These are phyloP conservation scores for Emericellopsis atlantica DNA, from an alignment of 2,329 filamentous ascomycete genomes.

Conservation along the genomic window DNA sequence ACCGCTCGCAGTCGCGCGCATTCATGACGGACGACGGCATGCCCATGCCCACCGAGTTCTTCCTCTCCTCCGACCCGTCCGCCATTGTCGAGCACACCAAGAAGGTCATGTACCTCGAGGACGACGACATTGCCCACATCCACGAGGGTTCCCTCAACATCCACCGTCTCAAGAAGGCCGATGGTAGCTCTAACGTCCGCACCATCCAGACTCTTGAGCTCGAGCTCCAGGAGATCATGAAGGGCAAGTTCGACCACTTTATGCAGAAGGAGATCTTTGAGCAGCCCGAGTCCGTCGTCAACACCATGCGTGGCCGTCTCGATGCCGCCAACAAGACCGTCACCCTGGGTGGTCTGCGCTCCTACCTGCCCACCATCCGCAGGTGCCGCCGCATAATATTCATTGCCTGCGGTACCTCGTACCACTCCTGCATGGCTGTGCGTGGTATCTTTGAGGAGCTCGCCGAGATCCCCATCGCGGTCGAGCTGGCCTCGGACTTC, in stretches of 20 bases:
- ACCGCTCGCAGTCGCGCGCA: slow-evolving; percentile 95
- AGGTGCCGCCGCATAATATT: slow-evolving; percentile 97
- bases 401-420: slow-evolving; percentile 96
- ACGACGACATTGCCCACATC: slow-evolving; percentile 98
- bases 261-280: slow-evolving; percentile 99
- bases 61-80: slow-evolving; percentile 95
- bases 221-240: slow-evolving; percentile 99
- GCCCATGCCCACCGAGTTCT: slow-evolving; percentile 97
- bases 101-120: slow-evolving; percentile 99
- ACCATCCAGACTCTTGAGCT: slow-evolving; percentile 98
- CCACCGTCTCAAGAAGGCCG: slow-evolving; percentile 92
- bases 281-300: slow-evolving; percentile 97
- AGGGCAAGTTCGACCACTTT: slow-evolving; percentile 99
- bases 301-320: slow-evolving; percentile 98
- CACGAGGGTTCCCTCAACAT: slow-evolving; percentile 99
- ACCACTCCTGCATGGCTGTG: slow-evolving; percentile 99
- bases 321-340: slow-evolving; percentile 89
- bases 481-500: slow-evolving; percentile 96
- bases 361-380: slow-evolving; percentile 93
- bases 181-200: slow-evolving; percentile 92
- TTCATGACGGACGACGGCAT: slow-evolving; percentile 98
- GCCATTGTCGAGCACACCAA: slow-evolving; percentile 99
- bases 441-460: slow-evolving; percentile 96
- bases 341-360: slow-evolving; percentile 87
- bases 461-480: slow-evolving; percentile 92